These are phyloP conservation scores for Suhomyces xylopsoci DNA, from an alignment of 805 yeast genomes.

Conservation along the genomic window DNA sequence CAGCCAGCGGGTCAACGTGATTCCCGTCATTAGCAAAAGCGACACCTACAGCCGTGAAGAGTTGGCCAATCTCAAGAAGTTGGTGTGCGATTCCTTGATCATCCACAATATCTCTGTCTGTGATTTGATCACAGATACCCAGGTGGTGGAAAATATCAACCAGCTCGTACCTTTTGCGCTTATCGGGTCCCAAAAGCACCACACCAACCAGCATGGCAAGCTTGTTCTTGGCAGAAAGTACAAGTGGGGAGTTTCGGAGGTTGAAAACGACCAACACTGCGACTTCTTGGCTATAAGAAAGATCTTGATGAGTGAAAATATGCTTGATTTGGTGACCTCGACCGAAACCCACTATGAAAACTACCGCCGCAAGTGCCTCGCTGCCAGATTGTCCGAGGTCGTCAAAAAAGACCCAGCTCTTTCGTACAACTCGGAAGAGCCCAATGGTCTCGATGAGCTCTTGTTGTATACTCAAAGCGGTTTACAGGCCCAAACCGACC, in stretches of 20 bases:
- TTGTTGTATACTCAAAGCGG: slow-evolving; percentile 36
- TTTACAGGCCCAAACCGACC: slow-evolving; percentile 35
- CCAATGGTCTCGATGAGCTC: slow-evolving; percentile 33
- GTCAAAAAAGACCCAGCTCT: not conserved
- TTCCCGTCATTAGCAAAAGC: slow-evolving; percentile 39
- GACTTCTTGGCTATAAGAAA: slow-evolving; percentile 68
- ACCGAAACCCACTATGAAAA: slow-evolving; percentile 77
- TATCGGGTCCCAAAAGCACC: slow-evolving; percentile 57
- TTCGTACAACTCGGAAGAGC: not conserved
- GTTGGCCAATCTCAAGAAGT: slow-evolving; percentile 20
- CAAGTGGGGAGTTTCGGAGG: slow-evolving; percentile 84
- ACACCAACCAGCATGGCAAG: slow-evolving; percentile 11
- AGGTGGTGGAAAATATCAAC: slow-evolving; percentile 29
- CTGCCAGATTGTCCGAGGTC: slow-evolving; percentile 38
- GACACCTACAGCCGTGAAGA: slow-evolving; percentile 32
- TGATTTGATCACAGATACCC: slow-evolving; percentile 22
- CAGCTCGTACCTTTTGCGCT: slow-evolving; percentile 64
- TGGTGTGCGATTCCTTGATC: slow-evolving; percentile 22
- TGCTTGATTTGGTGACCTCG: slow-evolving; percentile 73
- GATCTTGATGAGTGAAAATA: slow-evolving; percentile 62
- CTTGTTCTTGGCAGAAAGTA: slow-evolving; percentile 63
- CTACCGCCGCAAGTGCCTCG: slow-evolving; percentile 59
- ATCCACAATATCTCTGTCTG: slow-evolving; percentile 28
- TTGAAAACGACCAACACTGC: slow-evolving; percentile 73
- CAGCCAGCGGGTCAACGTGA: slow-evolving; percentile 31